Evolutionary conservation across 2,329 filamentous ascomycete genomes (phyloP).

Genomic region (Periconia macrospinosa): DNA sequence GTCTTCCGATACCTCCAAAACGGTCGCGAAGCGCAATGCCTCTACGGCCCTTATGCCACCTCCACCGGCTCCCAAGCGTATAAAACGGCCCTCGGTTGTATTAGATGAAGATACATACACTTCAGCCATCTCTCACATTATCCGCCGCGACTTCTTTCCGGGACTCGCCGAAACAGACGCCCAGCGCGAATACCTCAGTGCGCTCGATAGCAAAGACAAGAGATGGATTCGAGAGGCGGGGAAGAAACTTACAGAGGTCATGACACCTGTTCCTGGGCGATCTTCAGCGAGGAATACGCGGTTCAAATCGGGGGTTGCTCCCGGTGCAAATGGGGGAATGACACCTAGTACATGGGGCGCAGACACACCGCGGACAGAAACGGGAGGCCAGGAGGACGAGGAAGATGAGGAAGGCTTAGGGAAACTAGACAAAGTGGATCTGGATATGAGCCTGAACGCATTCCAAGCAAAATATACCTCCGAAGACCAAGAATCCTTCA

Average conservation of each 20-base stretch:
- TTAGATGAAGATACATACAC: conserved; percentile 95
- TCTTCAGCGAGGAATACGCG: conserved; percentile 33
- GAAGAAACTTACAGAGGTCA: conserved; percentile 64
- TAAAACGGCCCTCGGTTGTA: conserved; percentile 85
- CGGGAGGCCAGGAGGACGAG: conserved; percentile 21
- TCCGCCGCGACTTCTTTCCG: conserved; percentile 95
- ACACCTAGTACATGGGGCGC: conserved; percentile 68
- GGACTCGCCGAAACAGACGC: conserved; percentile 83
- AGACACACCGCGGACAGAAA: conserved; percentile 65
- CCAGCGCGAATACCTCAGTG: conserved; percentile 90
- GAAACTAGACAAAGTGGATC: conserved; percentile 62
- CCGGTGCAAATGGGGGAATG: conserved; percentile 37
- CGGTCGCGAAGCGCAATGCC: conserved; percentile 67
- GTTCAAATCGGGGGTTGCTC: conserved; percentile 13
- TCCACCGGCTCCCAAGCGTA: conserved; percentile 80
- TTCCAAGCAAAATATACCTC: conserved; percentile 96
- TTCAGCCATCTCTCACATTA: conserved; percentile 86
- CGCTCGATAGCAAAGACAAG: conserved; percentile 80
- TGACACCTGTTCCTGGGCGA: conserved; percentile 71
- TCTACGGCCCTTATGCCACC: conserved; percentile 83
- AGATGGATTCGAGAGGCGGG: conserved; percentile 86
- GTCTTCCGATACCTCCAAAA: conserved; percentile 50
- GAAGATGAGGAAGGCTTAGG: conserved; percentile 33
- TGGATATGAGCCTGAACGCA: conserved; percentile 76
- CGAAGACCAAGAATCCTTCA: conserved; percentile 97